A percentile compares a stretch with the other conserved stretches of the same genome.
Evolutionary conservation across 129 eudicot genomes (phyloP).

Genomic region (Escallonia herrerae): DNA sequence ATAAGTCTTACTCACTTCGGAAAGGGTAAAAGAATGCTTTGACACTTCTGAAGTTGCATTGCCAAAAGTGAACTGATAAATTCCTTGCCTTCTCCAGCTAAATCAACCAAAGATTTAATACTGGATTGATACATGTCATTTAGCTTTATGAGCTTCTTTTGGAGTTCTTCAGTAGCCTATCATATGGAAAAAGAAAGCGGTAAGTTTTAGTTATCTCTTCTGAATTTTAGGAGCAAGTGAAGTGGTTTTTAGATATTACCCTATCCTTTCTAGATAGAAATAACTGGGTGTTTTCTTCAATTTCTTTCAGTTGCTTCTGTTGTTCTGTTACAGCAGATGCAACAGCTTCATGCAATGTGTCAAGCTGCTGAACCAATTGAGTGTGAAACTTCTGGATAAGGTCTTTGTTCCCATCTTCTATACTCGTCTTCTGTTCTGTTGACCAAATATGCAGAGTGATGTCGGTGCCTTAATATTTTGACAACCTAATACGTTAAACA

Average conservation of each 20-base stretch:
- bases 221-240: neutral
- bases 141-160: constrained; percentile 25
- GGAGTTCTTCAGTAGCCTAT: constrained; percentile 51
- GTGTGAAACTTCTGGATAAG: constrained; percentile 42
- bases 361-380: constrained; percentile 52
- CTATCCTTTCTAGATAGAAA: constrained; percentile 38
- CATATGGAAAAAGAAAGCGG: neutral
- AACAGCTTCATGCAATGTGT: constrained; percentile 36
- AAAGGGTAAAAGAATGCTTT: constrained; percentile 43
- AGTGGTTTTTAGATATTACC: constrained; percentile 20
- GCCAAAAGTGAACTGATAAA: constrained; percentile 34
- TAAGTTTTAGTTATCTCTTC: neutral
- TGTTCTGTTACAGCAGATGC: constrained; percentile 42
- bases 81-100: constrained; percentile 49
- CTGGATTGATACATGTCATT: constrained; percentile 39
- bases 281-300: constrained; percentile 36
- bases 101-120: constrained; percentile 34
- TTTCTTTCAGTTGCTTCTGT: constrained; percentile 31
- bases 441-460: constrained; percentile 3
- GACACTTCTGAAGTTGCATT: constrained; percentile 35
- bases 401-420: constrained; percentile 44
- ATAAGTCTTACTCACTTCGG: constrained; percentile 24
- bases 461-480: neutral
- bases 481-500: neutral
- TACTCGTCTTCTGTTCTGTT: constrained; percentile 42